phyloP scores from a whole-genome alignment of 176 grass and related monocot genomes.

The Eleusine coracana region DNA sequence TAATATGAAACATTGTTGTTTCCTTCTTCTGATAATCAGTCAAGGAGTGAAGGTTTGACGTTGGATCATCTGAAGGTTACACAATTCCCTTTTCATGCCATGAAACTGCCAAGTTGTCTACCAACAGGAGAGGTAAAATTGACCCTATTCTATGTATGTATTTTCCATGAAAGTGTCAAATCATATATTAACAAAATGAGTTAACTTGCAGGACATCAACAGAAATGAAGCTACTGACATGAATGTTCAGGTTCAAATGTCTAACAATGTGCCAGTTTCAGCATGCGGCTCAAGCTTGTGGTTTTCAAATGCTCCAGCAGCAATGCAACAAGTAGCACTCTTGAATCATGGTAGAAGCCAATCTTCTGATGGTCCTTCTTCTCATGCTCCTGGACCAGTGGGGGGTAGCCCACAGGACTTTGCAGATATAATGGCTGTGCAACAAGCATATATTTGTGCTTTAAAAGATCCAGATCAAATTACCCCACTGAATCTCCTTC shows the following conservation, averaged over 20 bases:
- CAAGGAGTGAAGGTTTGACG: not conserved
- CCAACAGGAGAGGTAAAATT: not conserved
- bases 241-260: not conserved
- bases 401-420: not conserved
- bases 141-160: not conserved
- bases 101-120: not conserved
- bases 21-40: not conserved
- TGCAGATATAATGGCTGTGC: not conserved
- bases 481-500: not conserved
- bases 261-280: not conserved
- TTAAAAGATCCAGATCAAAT: not conserved
- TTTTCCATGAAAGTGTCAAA: not conserved
- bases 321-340: not conserved
- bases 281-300: not conserved
- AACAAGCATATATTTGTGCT: conserved; percentile 6
- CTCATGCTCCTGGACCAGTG: not conserved
- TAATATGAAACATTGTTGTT: not conserved
- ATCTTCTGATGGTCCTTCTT: not conserved
- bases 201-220: not conserved
- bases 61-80: not conserved
- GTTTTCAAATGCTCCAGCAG: not conserved
- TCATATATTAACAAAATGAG: not conserved
- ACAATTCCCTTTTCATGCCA: not conserved
- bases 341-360: not conserved
- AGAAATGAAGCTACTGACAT: not conserved